phyloP scores from a whole-genome alignment of 768 basidiomycete species.

The Grammothele lineata region DNA sequence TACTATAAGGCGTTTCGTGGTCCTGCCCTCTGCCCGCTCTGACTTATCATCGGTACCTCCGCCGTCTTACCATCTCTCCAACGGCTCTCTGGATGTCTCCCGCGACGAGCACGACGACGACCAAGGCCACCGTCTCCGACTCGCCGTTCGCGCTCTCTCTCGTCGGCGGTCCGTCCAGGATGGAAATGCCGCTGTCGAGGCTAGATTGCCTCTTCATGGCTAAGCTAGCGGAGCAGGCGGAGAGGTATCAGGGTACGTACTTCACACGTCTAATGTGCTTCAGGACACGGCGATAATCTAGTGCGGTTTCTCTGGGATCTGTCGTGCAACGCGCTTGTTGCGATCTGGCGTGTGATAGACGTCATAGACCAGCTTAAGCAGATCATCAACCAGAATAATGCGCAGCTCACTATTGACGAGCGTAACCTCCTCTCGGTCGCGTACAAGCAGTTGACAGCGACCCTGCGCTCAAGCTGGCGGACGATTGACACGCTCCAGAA shows the following conservation, averaged over 20 bases:
- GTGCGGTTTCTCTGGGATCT: no score
- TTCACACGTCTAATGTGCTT: no score
- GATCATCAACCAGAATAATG: slow-evolving; percentile 62
- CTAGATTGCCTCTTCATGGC: slow-evolving; percentile 56
- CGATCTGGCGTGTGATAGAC: no score
- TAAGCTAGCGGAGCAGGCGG: slow-evolving; percentile 83
- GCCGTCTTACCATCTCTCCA: no score
- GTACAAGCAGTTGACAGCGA: slow-evolving; percentile 87
- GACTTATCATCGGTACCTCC: neutral
- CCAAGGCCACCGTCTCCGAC: neutral
- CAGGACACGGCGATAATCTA: no score
- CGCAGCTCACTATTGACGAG: slow-evolving; percentile 75
- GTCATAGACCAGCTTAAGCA: slow-evolving; percentile 76
- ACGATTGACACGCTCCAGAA: slow-evolving; percentile 74
- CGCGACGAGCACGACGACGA: neutral
- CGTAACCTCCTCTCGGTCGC: slow-evolving; percentile 86
- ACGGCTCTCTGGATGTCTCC: no score
- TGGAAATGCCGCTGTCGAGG: slow-evolving; percentile 19
- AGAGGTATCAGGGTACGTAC: slow-evolving; percentile 76
- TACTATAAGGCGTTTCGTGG: neutral
- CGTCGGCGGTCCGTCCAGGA: neutral
- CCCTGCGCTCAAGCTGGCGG: slow-evolving; percentile 81
- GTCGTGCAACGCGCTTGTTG: neutral
- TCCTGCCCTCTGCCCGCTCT: neutral
- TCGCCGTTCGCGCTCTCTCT: neutral